phyloP scores from a whole-genome alignment of 108 stramenopile genomes.

The Nitzschia putrida region DNA sequence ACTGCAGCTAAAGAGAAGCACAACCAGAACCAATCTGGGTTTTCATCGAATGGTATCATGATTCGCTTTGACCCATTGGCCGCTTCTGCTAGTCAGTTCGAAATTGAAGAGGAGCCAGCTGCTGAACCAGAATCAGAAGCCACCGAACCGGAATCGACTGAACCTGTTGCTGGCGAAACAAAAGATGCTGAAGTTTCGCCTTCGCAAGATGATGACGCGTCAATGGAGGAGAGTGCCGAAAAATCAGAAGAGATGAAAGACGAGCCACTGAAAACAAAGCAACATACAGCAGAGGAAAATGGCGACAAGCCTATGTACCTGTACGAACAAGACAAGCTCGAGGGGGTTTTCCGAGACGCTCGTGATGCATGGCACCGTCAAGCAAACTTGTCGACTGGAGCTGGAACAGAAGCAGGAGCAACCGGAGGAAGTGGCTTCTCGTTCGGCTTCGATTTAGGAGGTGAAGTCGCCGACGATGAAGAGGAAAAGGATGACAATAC shows the following conservation, averaged over 20 bases:
- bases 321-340: constrained; percentile 74
- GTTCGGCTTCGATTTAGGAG: constrained; percentile 55
- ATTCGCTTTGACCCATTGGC: constrained; percentile 65
- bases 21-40: constrained; percentile 11
- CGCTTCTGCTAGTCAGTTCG: constrained; percentile 33
- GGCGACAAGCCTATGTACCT: constrained; percentile 23
- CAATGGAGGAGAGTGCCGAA: constrained; percentile 15
- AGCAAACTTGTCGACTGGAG: neutral
- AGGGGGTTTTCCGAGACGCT: constrained; percentile 72
- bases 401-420: neutral
- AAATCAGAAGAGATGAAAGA: constrained; percentile 10
- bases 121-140: constrained; percentile 10
- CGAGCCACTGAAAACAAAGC: neutral
- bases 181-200: constrained; percentile 3
- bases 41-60: constrained; percentile 42
- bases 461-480: neutral
- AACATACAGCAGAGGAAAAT: neutral
- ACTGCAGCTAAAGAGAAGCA: neutral
- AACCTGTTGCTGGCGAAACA: neutral
- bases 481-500: neutral
- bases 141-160: neutral
- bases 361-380: constrained; percentile 40
- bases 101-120: constrained; percentile 17
- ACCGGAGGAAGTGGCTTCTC: constrained; percentile 37
- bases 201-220: constrained; percentile 28